These are phyloP conservation scores for Starmera dryadoides DNA, from an alignment of 805 yeast species.

Conservation along the genomic window DNA sequence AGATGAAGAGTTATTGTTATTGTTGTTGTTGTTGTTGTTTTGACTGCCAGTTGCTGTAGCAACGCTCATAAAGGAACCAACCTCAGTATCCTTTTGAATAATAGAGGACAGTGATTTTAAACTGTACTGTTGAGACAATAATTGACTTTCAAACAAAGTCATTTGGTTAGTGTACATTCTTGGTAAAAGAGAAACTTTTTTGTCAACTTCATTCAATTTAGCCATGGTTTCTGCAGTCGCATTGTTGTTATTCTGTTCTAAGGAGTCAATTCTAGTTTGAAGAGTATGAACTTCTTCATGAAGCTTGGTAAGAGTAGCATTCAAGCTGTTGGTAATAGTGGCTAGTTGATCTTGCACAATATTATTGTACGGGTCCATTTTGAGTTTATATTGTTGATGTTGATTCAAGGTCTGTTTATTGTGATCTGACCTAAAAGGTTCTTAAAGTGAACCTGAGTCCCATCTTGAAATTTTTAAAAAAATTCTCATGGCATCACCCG, in stretches of 20 bases:
- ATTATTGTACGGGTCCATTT: conserved; percentile 18
- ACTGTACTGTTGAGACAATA: conserved; percentile 14
- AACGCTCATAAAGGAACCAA: neutral
- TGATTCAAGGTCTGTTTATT: neutral
- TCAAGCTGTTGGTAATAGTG: conserved; percentile 11
- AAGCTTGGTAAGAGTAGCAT: conserved; percentile 10
- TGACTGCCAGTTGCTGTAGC: neutral
- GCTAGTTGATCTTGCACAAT: conserved; percentile 18
- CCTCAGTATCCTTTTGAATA: conserved; percentile 3
- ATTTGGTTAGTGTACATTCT: conserved; percentile 14
- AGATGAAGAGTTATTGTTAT: neutral
- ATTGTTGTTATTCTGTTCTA: conserved; percentile 7
- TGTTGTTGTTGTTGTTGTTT: conserved; percentile 1
- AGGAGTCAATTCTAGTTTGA: conserved; percentile 11
- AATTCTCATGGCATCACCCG: too few relatives aligned
- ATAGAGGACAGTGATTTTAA: conserved; percentile 8
- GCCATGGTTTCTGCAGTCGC: conserved; percentile 3
- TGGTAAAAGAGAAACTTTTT: conserved; percentile 10
- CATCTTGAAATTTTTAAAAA: too few relatives aligned
- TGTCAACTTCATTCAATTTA: conserved; percentile 7
- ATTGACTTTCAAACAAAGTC: conserved; percentile 9
- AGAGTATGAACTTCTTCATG: conserved; percentile 13
- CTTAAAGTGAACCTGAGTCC: too few relatives aligned
- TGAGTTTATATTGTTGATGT: neutral
- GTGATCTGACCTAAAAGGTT: too few relatives aligned